A percentile compares a stretch with the other conserved stretches of the same genome.
Evolutionary conservation across 176 grass and related monocot genomes (phyloP).

Genomic region (Aechmea fasciata): DNA sequence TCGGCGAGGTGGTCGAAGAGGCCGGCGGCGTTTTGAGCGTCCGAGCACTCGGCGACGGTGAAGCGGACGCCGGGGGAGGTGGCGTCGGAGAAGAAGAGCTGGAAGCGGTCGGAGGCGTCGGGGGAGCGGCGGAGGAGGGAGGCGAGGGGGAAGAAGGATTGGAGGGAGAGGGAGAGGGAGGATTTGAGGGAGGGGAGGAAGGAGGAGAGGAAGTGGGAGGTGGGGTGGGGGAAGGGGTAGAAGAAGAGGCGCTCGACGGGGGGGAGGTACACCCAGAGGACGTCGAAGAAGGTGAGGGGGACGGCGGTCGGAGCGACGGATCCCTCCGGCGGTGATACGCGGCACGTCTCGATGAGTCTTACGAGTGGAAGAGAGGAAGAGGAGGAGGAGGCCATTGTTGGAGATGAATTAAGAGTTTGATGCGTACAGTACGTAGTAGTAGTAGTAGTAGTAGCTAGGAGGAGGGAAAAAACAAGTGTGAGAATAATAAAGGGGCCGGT

Average conservation of each 20-base stretch:
- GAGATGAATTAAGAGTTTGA: not conserved
- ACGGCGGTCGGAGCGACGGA: not conserved
- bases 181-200: conserved; percentile 31
- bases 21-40: not conserved
- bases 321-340: conserved; percentile 11
- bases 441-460: no score
- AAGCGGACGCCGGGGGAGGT: conserved; percentile 20
- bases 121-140: not conserved
- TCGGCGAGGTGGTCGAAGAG: conserved; percentile 21
- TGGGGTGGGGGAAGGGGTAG: conserved; percentile 22
- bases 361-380: not conserved
- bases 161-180: conserved; percentile 40
- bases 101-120: not conserved
- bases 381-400: not conserved
- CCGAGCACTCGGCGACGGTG: conserved; percentile 6
- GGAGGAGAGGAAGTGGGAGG: conserved; percentile 20
- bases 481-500: no score
- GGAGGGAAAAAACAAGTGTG: no score
- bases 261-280: conserved; percentile 30
- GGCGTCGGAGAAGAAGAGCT: conserved; percentile 18
- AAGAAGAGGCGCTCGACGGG: conserved; percentile 62
- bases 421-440: no score
- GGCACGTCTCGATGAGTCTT: conserved; percentile 19
- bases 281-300: conserved; percentile 47
- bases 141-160: conserved; percentile 40